phyloP scores from a whole-genome alignment of 345 rosid species.

The Citrus australasica region DNA sequence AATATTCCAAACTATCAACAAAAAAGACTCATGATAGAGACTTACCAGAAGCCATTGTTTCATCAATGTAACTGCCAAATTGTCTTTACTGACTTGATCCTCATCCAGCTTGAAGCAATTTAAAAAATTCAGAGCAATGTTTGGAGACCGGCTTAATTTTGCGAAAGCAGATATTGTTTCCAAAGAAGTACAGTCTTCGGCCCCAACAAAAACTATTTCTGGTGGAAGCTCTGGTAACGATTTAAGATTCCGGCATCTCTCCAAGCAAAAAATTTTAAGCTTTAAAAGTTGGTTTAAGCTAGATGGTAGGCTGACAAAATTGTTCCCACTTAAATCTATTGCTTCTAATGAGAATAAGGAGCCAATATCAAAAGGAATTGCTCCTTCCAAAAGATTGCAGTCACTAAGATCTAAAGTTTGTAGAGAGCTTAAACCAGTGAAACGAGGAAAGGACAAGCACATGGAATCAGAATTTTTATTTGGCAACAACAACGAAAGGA shows the following conservation, averaged over 20 bases:
- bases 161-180: not conserved
- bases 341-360: no score
- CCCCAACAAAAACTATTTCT: not conserved
- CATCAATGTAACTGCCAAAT: not conserved
- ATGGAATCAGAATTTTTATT: no score
- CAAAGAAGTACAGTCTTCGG: not conserved
- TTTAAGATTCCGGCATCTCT: not conserved
- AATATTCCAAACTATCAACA: not conserved
- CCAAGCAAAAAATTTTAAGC: constrained; percentile 7
- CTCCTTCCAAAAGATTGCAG: no score
- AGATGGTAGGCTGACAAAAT: no score
- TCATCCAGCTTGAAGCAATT: constrained; percentile 1
- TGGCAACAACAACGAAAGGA: no score
- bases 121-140: not conserved
- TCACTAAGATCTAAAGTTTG: no score
- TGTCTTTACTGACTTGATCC: not conserved
- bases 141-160: not conserved
- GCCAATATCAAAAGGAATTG: no score
- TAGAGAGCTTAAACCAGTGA: no score
- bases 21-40: not conserved
- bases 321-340: no score
- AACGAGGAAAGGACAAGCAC: no score
- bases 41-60: not conserved
- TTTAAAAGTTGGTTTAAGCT: not conserved
- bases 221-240: constrained; percentile 20